phyloP scores from a whole-genome alignment of 2,329 filamentous ascomycete species.

The Cyphellophora attinorum region DNA sequence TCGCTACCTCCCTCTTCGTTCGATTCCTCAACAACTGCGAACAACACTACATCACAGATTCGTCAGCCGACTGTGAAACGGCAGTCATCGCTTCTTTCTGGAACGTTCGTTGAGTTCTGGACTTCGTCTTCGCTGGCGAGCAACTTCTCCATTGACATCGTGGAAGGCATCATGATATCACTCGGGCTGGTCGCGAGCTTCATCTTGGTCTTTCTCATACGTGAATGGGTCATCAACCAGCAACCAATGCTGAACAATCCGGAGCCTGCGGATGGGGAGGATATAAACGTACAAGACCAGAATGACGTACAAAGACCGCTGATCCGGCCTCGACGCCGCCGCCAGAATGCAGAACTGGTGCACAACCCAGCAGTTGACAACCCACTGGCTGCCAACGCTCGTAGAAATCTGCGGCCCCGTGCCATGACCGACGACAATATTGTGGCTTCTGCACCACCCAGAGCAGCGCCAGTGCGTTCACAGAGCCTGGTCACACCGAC shows the following conservation, averaged over 20 bases:
- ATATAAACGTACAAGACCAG: slow-evolving; percentile 6
- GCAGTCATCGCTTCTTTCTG: slow-evolving; percentile 46
- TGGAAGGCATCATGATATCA: slow-evolving; percentile 92
- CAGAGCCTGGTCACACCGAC: slow-evolving; percentile 7
- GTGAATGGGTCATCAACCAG: slow-evolving; percentile 97
- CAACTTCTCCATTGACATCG: slow-evolving; percentile 65
- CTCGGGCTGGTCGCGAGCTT: slow-evolving; percentile 85
- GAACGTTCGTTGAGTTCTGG: slow-evolving; percentile 42
- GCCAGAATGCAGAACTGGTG: neutral
- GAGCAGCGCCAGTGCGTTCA: slow-evolving; percentile 7
- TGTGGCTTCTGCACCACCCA: slow-evolving; percentile 13
- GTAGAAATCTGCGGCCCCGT: slow-evolving; percentile 4
- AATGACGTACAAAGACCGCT: slow-evolving; percentile 5
- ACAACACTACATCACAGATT: slow-evolving; percentile 10
- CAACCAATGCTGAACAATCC: slow-evolving; percentile 85
- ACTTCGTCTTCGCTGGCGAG: slow-evolving; percentile 67
- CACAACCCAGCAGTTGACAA: neutral
- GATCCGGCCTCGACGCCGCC: neutral
- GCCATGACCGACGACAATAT: slow-evolving; percentile 26
- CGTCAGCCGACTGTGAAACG: slow-evolving; percentile 16
- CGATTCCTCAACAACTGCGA: slow-evolving; percentile 19
- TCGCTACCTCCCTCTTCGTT: slow-evolving; percentile 15
- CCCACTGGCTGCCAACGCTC: too few relatives aligned
- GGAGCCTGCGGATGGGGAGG: slow-evolving; percentile 42
- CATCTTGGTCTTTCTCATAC: slow-evolving; percentile 90